A percentile compares a stretch with the other conserved stretches of the same genome.
Evolutionary conservation across 805 yeast genomes (phyloP).

Genomic region (Hanseniaspora singularis): DNA sequence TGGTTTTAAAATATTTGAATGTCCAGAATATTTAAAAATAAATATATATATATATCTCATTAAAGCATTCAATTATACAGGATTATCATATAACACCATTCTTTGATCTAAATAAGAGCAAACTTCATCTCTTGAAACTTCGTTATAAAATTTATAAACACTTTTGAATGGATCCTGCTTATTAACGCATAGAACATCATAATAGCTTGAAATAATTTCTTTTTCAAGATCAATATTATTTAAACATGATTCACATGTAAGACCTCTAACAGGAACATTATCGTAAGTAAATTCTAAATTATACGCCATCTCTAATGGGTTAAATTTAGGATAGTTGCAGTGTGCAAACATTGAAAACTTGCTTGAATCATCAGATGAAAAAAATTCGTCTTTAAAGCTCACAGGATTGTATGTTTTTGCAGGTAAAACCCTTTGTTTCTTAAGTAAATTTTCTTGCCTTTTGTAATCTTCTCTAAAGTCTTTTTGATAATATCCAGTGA

Average conservation of each 20-base stretch:
- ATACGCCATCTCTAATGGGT: constrained; percentile 26
- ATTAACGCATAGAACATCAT: background rate
- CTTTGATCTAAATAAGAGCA: background rate
- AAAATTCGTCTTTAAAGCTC: constrained; percentile 11
- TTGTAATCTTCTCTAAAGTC: constrained; percentile 52
- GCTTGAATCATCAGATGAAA: constrained; percentile 12
- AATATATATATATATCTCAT: no score
- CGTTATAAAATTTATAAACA: background rate
- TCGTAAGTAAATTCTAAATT: constrained; percentile 19
- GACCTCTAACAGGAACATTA: constrained; percentile 17
- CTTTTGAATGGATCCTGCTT: background rate
- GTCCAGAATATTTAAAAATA: no score
- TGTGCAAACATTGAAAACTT: constrained; percentile 29
- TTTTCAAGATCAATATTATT: constrained; percentile 13
- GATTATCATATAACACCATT: background rate
- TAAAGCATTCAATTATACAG: background rate
- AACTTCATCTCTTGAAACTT: background rate
- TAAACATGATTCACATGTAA: background rate
- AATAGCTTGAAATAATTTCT: background rate
- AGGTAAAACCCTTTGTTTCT: background rate
- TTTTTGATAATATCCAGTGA: constrained; percentile 67
- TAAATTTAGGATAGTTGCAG: constrained; percentile 32
- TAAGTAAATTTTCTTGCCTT: background rate
- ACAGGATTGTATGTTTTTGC: constrained; percentile 1
- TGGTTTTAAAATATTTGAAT: no score